phyloP scores from a whole-genome alignment of 2,329 filamentous ascomycete genomes.

The Bipolaris bicolor region DNA sequence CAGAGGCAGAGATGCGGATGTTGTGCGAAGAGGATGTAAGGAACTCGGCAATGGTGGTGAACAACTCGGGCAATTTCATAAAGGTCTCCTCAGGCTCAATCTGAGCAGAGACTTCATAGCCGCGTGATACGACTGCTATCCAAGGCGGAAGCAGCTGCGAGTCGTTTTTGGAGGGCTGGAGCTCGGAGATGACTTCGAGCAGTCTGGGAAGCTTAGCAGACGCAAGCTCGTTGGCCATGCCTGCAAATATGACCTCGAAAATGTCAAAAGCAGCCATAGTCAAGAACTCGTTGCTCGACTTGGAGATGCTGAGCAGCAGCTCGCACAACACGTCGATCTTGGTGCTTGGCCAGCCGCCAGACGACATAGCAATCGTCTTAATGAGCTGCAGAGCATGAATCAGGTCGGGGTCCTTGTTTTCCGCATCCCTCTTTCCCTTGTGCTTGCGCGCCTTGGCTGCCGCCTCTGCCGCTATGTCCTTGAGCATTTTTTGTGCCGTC shows the following conservation, averaged over 20 bases:
- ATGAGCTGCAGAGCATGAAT: constrained; percentile 93
- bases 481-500: constrained; percentile 80
- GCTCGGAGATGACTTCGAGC: constrained; percentile 87
- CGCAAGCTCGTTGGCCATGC: constrained; percentile 85
- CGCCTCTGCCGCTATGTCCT: constrained; percentile 74
- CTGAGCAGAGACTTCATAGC: constrained; percentile 91
- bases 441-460: constrained; percentile 73
- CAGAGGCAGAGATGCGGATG: constrained; percentile 90
- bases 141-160: constrained; percentile 93
- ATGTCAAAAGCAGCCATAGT: constrained; percentile 97
- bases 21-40: constrained; percentile 88
- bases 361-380: constrained; percentile 84
- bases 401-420: constrained; percentile 76
- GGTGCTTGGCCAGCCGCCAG: constrained; percentile 93
- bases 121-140: constrained; percentile 93
- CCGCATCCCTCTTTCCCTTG: constrained; percentile 58
- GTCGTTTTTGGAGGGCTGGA: constrained; percentile 91
- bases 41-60: constrained; percentile 79
- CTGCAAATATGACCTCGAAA: constrained; percentile 94
- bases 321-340: constrained; percentile 94
- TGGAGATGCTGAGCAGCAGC: constrained; percentile 83
- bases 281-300: constrained; percentile 91
- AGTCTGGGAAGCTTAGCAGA: constrained; percentile 88
- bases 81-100: constrained; percentile 91
- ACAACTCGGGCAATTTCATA: constrained; percentile 83